A percentile compares a stretch with the other conserved stretches of the same genome.
These are phyloP conservation scores for Ormosia semicastrata DNA, from an alignment of 306 rosid genomes.

Conservation along the genomic window DNA sequence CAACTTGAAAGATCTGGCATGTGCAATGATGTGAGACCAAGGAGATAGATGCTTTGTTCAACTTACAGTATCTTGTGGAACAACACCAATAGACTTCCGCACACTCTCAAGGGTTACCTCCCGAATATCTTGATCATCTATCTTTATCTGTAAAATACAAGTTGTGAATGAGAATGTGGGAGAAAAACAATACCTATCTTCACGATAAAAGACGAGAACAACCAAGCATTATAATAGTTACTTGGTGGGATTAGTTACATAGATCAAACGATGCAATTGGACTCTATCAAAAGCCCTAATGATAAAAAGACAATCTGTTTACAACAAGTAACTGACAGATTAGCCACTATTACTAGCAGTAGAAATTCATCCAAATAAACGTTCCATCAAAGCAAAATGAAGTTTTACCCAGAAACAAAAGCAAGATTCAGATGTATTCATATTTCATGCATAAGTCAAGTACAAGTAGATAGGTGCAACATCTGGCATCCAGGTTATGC, in stretches of 20 bases:
- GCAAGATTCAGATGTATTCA: neutral
- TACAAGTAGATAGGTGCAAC: neutral
- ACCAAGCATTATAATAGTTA: neutral
- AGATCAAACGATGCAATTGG: neutral
- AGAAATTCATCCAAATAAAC: constrained; percentile 3
- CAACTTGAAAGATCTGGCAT: constrained; percentile 19
- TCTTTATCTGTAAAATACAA: constrained; percentile 58
- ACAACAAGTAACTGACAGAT: neutral
- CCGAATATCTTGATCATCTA: constrained; percentile 84
- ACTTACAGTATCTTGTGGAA: constrained; percentile 95
- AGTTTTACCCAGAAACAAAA: constrained; percentile 1
- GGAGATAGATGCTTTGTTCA: constrained; percentile 23
- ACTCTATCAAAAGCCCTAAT: constrained; percentile 7
- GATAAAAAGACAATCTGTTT: constrained; percentile 3
- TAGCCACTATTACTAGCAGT: neutral
- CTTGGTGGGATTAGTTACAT: neutral
- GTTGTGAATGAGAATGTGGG: neutral
- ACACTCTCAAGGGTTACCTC: constrained; percentile 83
- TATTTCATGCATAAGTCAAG: neutral
- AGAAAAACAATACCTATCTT: neutral
- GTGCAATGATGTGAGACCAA: neutral
- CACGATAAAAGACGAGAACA: constrained; percentile 6
- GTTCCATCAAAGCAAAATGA: neutral
- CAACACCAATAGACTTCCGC: constrained; percentile 85
- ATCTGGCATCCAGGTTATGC: neutral